These are phyloP conservation scores for Aureobasidium melanogenum DNA, from an alignment of 2,329 filamentous ascomycete species.

Conservation along the genomic window DNA sequence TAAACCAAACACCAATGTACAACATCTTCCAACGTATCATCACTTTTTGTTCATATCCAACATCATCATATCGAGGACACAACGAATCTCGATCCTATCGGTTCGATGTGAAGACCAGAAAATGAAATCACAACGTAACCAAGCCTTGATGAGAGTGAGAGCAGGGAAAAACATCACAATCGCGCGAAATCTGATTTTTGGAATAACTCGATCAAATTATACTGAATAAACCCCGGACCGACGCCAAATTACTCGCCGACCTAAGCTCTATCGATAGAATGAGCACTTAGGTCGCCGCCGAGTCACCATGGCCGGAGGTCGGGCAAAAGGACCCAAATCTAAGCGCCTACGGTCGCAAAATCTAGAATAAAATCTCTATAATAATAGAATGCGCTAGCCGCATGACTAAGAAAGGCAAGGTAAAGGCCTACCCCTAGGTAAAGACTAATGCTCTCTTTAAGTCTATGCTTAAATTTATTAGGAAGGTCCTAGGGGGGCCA, in stretches of 20 bases:
- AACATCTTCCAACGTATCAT: no score
- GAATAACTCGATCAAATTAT: background rate
- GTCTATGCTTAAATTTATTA: background rate
- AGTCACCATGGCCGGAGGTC: background rate
- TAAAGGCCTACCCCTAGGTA: background rate
- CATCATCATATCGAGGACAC: no score
- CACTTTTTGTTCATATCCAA: no score
- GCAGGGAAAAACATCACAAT: constrained; percentile 1
- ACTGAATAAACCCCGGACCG: background rate
- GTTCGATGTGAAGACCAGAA: no score
- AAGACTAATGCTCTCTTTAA: background rate
- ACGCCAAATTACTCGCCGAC: constrained; percentile 1
- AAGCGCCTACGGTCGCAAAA: background rate
- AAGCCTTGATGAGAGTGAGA: no score
- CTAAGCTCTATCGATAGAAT: background rate
- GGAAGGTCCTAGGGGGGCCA: background rate
- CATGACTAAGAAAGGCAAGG: background rate
- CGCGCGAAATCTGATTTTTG: background rate
- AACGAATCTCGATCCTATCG: no score
- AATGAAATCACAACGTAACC: no score
- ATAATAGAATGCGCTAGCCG: background rate
- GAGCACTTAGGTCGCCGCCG: background rate
- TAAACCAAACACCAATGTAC: no score
- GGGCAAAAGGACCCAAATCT: background rate
- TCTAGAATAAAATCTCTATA: background rate